Base-by-base conservation (phyloP, 169 alveolate genomes). In the Plasmodium yoelii region DNA sequence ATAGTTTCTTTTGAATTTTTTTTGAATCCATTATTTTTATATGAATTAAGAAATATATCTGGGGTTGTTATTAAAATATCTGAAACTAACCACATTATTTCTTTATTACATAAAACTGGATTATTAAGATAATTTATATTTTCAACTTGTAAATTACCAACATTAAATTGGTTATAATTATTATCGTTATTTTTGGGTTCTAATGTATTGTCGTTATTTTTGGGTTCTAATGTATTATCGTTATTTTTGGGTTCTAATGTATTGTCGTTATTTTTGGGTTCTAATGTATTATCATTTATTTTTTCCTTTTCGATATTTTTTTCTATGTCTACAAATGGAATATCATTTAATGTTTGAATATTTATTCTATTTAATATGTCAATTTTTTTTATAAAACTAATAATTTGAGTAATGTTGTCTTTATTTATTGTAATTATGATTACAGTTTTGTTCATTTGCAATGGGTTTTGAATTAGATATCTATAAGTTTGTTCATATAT, bases 11-110 rank as follows among this genome's bases (percentile, higher is more conserved):
- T 46, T 39, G 46, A 44, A 34, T 87, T 65, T 34, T 34, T 34
- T 34, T 34, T 7, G 4, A 34, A 34, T 34, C 42, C 42, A 34
- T 3, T 34, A 19, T 80, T 55, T 72, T 92, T 69, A 24, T 87
- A 75, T 44, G 88, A 87, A 26, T 90, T 82, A 6, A 91, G 77
- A 73, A 92, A 93, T 42, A 88, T 51, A 56, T 93, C 94, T 9
- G 94, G 94, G 2, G 96, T 93, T 26, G 94, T 92, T 8, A 93
- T 88, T 47, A 93, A 86, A 0, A 93, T 89, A 49, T 93, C 96
- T 24, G 88, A 87, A 80, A 86, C 69, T 4, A 94, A 88, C 92
- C 93, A 93, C 91, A 93, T 88, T 51, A 68, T 70, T 71, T 87
- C 71, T n/a, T 87, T 80, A 9, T 67, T 69, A 74, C 84, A 65